Percentiles rank a stretch among this genome's conserved stretches.
These are phyloP conservation scores for Phytophthora podocarpi DNA, from an alignment of 352 stramenopile genomes.

Conservation along the genomic window DNA sequence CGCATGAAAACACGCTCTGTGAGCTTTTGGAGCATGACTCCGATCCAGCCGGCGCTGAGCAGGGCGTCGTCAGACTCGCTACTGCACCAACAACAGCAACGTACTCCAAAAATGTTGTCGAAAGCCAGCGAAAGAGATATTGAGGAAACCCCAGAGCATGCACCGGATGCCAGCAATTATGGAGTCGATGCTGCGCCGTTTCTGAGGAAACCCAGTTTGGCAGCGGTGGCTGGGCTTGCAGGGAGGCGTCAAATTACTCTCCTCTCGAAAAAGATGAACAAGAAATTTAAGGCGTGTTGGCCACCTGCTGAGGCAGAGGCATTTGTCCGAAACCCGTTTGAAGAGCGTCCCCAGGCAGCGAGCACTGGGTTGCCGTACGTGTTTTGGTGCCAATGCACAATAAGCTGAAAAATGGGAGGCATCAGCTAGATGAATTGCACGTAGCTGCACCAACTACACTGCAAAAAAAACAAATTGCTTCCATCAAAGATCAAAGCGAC, in stretches of 20 bases:
- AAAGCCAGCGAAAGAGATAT: not conserved
- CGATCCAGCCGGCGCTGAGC: slow-evolving; percentile 26
- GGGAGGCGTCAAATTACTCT: slow-evolving; percentile 37
- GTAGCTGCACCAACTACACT: not conserved
- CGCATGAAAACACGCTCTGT: slow-evolving; percentile 21
- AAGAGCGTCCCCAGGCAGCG: slow-evolving; percentile 20
- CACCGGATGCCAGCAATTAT: slow-evolving; percentile 18
- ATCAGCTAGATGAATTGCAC: not conserved
- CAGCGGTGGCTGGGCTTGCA: not conserved
- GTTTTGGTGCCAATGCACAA: slow-evolving; percentile 71
- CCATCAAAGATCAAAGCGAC: too few relatives aligned
- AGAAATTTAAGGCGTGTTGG: slow-evolving; percentile 54
- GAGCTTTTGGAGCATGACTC: slow-evolving; percentile 28
- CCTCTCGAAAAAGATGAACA: slow-evolving; percentile 50
- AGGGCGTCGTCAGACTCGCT: slow-evolving; percentile 31
- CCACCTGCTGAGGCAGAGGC: slow-evolving; percentile 24
- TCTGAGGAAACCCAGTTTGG: slow-evolving; percentile 21
- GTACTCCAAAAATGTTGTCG: not conserved
- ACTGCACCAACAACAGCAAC: slow-evolving; percentile 19
- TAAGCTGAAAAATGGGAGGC: slow-evolving; percentile 41
- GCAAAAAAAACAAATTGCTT: not conserved
- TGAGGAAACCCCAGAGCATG: slow-evolving; percentile 8
- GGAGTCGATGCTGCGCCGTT: slow-evolving; percentile 26
- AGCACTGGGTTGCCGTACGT: slow-evolving; percentile 26
- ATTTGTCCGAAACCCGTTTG: slow-evolving; percentile 44